Conservation (phyloP, 495 filamentous ascomycete species). For the Aspergillus taichungensis region DNA sequence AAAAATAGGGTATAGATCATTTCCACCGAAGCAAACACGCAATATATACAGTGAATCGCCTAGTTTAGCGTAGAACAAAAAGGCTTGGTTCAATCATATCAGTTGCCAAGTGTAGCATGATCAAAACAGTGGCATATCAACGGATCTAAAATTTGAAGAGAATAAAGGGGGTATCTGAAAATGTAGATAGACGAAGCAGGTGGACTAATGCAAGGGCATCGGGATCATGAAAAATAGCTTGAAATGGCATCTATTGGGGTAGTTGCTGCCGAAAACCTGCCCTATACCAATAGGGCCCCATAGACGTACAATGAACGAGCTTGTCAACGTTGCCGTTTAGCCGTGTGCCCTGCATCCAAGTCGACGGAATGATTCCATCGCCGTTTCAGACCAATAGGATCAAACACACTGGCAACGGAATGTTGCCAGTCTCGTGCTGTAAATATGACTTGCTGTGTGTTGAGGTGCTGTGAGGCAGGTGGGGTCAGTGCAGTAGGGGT, state of each 20-base stretch:
- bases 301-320: not conserved
- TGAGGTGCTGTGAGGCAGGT: slow-evolving; percentile 44
- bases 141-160: not conserved
- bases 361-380: slow-evolving; percentile 51
- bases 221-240: not conserved
- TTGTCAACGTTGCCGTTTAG: slow-evolving; percentile 30
- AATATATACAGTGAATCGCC: no score
- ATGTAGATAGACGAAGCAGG: not conserved
- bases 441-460: slow-evolving; percentile 57
- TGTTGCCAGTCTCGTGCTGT: slow-evolving; percentile 96
- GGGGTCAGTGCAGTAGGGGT: slow-evolving; percentile 32
- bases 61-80: no score
- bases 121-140: no score
- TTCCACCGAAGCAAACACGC: no score
- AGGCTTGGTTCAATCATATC: no score
- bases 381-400: slow-evolving; percentile 64
- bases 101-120: no score
- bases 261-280: not conserved
- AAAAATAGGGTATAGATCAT: no score
- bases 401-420: slow-evolving; percentile 82
- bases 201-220: not conserved
- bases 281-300: not conserved
- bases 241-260: no score
- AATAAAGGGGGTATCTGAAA: not conserved
- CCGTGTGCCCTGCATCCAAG: slow-evolving; percentile 18